Conservation (phyloP, 495 filamentous ascomycete genomes). For the Astrothelium subdiscretum region DNA sequence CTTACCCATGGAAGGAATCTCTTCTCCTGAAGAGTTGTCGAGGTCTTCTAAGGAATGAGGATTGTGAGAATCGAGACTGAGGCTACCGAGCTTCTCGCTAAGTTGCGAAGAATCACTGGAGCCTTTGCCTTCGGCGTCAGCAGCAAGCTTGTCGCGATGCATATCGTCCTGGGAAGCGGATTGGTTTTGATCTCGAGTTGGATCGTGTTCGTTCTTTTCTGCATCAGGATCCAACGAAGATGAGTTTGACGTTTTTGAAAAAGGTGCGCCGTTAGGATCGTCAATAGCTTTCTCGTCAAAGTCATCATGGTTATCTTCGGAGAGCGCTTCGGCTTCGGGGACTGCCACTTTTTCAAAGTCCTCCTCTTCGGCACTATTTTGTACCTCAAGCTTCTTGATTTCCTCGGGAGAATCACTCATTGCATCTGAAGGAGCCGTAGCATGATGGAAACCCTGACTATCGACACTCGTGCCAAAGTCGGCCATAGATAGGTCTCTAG, state of each 20-base stretch:
- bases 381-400: conserved; percentile 46
- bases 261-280: background rate
- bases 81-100: conserved; percentile 41
- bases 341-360: conserved; percentile 86
- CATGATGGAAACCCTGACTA: conserved; percentile 34
- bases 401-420: conserved; percentile 35
- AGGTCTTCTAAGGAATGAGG: conserved; percentile 20
- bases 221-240: conserved; percentile 3
- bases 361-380: conserved; percentile 77
- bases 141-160: conserved; percentile 33
- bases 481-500: conserved; percentile 10
- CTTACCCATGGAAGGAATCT: conserved; percentile 6
- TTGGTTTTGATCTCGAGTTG: too few species aligned
- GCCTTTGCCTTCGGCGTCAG: background rate
- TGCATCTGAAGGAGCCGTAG: conserved; percentile 26
- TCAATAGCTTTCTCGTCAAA: conserved; percentile 30
- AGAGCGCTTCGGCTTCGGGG: conserved; percentile 51
- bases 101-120: conserved; percentile 22
- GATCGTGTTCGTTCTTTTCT: too few species aligned
- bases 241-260: conserved; percentile 3
- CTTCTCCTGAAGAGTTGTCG: conserved; percentile 24
- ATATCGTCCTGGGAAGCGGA: conserved; percentile 64
- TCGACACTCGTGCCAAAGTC: conserved; percentile 36
- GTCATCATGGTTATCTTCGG: conserved; percentile 42
- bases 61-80: conserved; percentile 34